phyloP scores from a whole-genome alignment of 441 rosid genomes.

The Mallotus repandus region DNA sequence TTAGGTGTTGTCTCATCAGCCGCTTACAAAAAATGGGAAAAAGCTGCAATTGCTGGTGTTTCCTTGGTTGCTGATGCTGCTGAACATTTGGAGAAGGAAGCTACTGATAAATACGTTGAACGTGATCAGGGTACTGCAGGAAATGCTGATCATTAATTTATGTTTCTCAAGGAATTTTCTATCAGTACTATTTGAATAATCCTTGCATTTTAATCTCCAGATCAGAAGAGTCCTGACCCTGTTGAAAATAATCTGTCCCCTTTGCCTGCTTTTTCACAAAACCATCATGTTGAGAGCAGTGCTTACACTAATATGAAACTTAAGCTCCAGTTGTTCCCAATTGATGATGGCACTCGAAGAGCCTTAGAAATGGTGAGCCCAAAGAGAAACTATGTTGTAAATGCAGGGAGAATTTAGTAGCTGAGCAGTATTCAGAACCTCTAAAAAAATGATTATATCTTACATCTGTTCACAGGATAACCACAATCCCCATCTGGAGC shows the following conservation, averaged over 20 bases:
- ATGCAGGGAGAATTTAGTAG: slow-evolving; percentile 22
- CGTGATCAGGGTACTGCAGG: slow-evolving; percentile 41
- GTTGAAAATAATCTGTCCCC: slow-evolving; percentile 44
- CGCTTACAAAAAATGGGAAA: slow-evolving; percentile 93
- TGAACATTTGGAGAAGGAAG: slow-evolving; percentile 84
- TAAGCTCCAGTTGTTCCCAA: slow-evolving; percentile 94
- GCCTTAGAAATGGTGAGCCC: slow-evolving; percentile 86
- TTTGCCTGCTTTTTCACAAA: slow-evolving; percentile 43
- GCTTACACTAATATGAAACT: slow-evolving; percentile 56
- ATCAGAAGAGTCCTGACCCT: slow-evolving; percentile 39
- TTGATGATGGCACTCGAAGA: slow-evolving; percentile 81
- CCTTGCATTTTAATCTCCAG: slow-evolving; percentile 38
- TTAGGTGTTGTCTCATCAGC: slow-evolving; percentile 49
- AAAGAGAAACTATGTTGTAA: slow-evolving; percentile 20
- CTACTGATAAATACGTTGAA: slow-evolving; percentile 49
- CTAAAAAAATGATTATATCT: slow-evolving; percentile 20
- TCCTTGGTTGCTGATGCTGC: slow-evolving; percentile 99
- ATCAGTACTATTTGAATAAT: slow-evolving; percentile 12
- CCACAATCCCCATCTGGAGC: slow-evolving; percentile 93
- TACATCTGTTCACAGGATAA: slow-evolving; percentile 65
- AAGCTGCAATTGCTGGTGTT: slow-evolving; percentile 98
- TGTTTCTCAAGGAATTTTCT: slow-evolving; percentile 21
- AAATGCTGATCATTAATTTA: slow-evolving; percentile 27
- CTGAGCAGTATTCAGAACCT: slow-evolving; percentile 6
- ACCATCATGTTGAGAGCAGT: slow-evolving; percentile 50